Percentiles rank a stretch among this genome's conserved stretches.
phyloP scores from a whole-genome alignment of 495 filamentous ascomycete genomes.

The Penicillium bialowiezense region DNA sequence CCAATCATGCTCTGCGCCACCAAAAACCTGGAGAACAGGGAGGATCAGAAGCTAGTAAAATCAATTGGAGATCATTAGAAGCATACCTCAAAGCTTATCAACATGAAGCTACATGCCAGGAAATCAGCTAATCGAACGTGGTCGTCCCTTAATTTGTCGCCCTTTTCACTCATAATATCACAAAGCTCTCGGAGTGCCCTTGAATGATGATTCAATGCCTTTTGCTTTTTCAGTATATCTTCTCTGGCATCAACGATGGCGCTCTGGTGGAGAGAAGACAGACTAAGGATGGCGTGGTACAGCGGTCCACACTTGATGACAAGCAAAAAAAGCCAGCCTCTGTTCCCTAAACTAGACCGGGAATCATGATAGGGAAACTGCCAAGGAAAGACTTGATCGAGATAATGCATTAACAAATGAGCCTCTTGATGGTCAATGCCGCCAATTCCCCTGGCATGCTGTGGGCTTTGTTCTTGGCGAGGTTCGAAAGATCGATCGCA shows the following conservation, averaged over 20 bases:
- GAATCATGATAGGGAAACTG: slow-evolving; percentile 5
- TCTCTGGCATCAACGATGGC: slow-evolving; percentile 2
- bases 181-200: slow-evolving; percentile 2
- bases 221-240: slow-evolving; percentile 4
- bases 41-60: too few relatives aligned
- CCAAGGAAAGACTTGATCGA: slow-evolving; percentile 14
- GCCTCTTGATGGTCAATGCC: slow-evolving; percentile 10
- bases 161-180: slow-evolving; percentile 8
- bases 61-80: not conserved
- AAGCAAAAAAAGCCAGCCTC: slow-evolving; percentile 5
- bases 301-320: slow-evolving; percentile 7
- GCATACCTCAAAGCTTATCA: slow-evolving; percentile 6
- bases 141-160: slow-evolving; percentile 2
- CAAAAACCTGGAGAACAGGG: too few relatives aligned
- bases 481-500: not conserved
- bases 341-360: slow-evolving; percentile 1
- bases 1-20: slow-evolving; percentile 8
- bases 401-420: slow-evolving; percentile 15
- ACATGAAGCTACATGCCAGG: slow-evolving; percentile 10
- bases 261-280: slow-evolving; percentile 4
- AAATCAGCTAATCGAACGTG: slow-evolving; percentile 4
- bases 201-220: slow-evolving; percentile 3
- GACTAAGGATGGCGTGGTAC: slow-evolving; percentile 2
- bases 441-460: not conserved
- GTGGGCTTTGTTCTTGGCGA: not conserved